Evolutionary conservation across 1,284 basidiomycete genomes (phyloP), one percentile per base, ranked within the genome.

Genomic region (Serendipita sp.): DNA sequence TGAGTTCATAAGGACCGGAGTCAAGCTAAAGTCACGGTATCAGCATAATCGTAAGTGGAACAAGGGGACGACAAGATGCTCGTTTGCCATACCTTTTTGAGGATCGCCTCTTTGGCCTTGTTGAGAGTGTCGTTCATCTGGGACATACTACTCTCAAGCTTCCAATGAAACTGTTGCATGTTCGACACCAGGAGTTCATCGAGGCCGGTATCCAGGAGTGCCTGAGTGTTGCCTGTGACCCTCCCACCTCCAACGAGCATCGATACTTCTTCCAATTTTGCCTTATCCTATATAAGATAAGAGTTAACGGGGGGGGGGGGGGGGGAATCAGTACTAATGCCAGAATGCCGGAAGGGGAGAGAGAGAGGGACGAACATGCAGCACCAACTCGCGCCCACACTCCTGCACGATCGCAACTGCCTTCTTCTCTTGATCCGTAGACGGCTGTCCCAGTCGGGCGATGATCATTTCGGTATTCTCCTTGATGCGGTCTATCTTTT

Each of bases 1-100:
- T 71, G 8, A 71, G 64, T 35, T 72, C 69, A 50, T 74, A 70
- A 4, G 72, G 71, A 10, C 53, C 53, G 4, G 53, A 58, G 53
- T 58, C 53, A 26, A 58, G 53, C 53, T 58, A n/a, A 30, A n/a
- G 8, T 2, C 15, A 58, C 8, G 32, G 17, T 1, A 58, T 8
- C 6, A 22, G 53, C 53, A 26, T n/a, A 29, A 49, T 2, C 12
- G 17, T 12, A 10, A 10, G 53, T 58, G 22, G 22, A 32, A 58
- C 12, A 3, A 17, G 17, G 43, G 1, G 17, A 44, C 13, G 43
- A 22, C 22, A 22, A 22, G 22, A 1, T 22, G 22, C 22, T 22
- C 22, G 22, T 1, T 22, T 22, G 22, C 22, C 22, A 5, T 34
- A 35, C 53, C 53, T 58, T 58, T 58, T 58, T 58, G 32, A 58